Base-by-base conservation (phyloP, 108 stramenopile genomes). In the Pseudonitzschia multiseries region DNA sequence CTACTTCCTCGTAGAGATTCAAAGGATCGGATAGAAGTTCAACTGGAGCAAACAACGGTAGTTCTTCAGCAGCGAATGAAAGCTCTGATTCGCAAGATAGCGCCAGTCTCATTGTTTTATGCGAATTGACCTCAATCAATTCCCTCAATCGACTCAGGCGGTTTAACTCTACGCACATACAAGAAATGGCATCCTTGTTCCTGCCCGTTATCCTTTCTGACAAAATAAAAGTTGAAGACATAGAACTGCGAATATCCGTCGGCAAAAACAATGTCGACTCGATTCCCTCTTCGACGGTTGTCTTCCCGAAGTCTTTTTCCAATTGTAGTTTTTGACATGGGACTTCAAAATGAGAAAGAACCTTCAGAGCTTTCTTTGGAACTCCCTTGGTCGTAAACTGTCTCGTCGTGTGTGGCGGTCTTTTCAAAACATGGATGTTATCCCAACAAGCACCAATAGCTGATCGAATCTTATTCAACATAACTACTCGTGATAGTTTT, bases 381-480 rank as follows among this genome's bases (percentile, higher is more conserved):
- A 29, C 46, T 21, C 40, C 12, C 46, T 67, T 46, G 42, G 46
- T 27, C 44, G 36, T 22, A 27, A 26, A 67, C 0, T 9, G 42
- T 48, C 46, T 21, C 4, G 15, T 44, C 4, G 17, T 26, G 20
- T 28, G 46, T 48, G 24, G 20, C 28, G 42, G 4, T 17, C 22
- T 27, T 48, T 41, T 40, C 14, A 9, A 28, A 5, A 29, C 17
- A 29, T 67, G 44, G 15, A 67, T 50, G 22, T 14, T 48, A 67
- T 67, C 66, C 66, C 66, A 67, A 50, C 66, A 67, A 26, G 44
- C 26, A 48, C 22, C 43, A n/a, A 67, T 67, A 12, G 66, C 43
- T 24, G 46, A 48, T 27, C 44, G 66, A 48, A 67, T 48, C 14
- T 44, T 67, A 12, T 9, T 5, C 10, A 28, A 27, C 27, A 67